Percentiles rank a stretch among this genome's conserved stretches.
These are phyloP conservation scores for Penicillium roqueforti DNA, from an alignment of 495 filamentous ascomycete species.

Conservation along the genomic window DNA sequence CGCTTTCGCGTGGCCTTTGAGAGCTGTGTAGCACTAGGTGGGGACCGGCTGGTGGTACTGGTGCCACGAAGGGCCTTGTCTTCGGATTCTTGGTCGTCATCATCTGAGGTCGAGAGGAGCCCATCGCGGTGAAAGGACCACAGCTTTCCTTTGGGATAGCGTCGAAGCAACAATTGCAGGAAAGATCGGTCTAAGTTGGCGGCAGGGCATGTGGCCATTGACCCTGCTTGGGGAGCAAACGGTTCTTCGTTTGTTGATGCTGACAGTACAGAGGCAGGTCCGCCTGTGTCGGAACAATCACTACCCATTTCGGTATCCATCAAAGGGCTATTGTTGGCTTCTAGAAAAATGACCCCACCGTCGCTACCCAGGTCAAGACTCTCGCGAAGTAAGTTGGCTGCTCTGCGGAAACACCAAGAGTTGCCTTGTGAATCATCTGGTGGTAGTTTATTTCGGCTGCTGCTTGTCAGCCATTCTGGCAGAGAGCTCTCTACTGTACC, in stretches of 20 bases:
- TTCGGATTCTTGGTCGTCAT: conserved; percentile 32
- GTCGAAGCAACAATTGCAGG: conserved; percentile 49
- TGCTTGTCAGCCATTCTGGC: conserved; percentile 38
- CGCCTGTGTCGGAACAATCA: conserved; percentile 29
- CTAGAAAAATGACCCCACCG: conserved; percentile 55
- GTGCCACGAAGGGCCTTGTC: conserved; percentile 10
- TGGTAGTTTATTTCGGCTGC: conserved; percentile 29
- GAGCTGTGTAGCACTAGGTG: conserved; percentile 13
- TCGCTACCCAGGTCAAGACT: conserved; percentile 48
- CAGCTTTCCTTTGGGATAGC: conserved; percentile 59
- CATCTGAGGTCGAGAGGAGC: conserved; percentile 39
- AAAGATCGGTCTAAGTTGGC: conserved; percentile 39
- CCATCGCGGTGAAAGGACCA: conserved; percentile 60
- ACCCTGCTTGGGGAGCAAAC: conserved; percentile 35
- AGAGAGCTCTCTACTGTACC: conserved; percentile 28
- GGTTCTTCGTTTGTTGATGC: conserved; percentile 39
- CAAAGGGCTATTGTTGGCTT: conserved; percentile 31
- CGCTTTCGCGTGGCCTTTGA: conserved; percentile 39
- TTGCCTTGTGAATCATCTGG: conserved; percentile 40
- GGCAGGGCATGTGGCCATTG: conserved; percentile 29
- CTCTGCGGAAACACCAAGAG: conserved; percentile 49
- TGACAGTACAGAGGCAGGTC: conserved; percentile 35
- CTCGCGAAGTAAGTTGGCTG: conserved; percentile 54
- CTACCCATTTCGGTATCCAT: conserved; percentile 32
- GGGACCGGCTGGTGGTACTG: conserved; percentile 12